Base-by-base conservation (phyloP, 2,329 filamentous ascomycete species). In the Stagonosporopsis vannaccii region DNA sequence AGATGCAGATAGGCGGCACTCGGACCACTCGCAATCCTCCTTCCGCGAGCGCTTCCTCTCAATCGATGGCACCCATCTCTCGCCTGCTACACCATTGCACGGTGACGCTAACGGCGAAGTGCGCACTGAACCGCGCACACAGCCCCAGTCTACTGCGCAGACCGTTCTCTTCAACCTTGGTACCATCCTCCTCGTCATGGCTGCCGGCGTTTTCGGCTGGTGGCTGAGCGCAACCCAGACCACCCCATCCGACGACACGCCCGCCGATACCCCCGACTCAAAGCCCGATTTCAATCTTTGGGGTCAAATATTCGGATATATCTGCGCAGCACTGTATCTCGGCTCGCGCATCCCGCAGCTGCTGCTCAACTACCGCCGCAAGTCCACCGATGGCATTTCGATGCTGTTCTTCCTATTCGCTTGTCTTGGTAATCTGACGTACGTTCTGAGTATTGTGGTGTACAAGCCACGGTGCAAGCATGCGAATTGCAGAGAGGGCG, bases 351-450 rank as follows among this genome's bases (percentile, higher is more conserved):
- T 98, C 6, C 95, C 95, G 0, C 95, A 99, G 78, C 82, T 99
- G 1, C 82, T 97, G 7, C 85, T 98, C 49, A 99, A 98, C 77
- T 96, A 91, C 80, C 87, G 91, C 19, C 89, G 95, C 60, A 96
- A 96, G 79, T 93, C 89, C 39, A 97, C 93, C 1, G 93, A 98
- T 52, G 95, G 95, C 3, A 89, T 99, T 19, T 94, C 90, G 62
- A 87, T 97, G 79, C 84, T 98, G 11, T 99, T 98, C 78, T 98
- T 98, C 80, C 81, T 98, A 20, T 98, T 99, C 74, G 95, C 95
- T 4, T 98, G 94, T 72, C 86, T 98, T 6, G 95, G 95, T 2
- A 99, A 99, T 74, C 76, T 97, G 62, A 97, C 93, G 0, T 98
- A 96, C 70, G 93, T 97, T 17, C 80, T 97, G 33, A 93, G 89